Evolutionary conservation across 441 rosid genomes (phyloP).

Genomic region (Flueggea neowawraea): DNA sequence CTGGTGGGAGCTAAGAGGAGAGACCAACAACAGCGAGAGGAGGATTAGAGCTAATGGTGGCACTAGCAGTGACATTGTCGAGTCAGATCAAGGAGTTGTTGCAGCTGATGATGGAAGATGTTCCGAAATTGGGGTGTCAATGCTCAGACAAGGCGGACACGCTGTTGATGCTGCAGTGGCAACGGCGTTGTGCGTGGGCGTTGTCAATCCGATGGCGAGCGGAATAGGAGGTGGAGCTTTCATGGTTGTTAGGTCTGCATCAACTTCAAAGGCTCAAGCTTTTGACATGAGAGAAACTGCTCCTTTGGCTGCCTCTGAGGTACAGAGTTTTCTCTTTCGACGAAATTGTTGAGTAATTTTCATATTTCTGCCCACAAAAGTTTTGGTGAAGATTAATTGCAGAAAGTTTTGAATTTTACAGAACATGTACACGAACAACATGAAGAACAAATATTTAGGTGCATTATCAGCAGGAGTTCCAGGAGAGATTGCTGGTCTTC

Average conservation of each 20-base stretch:
- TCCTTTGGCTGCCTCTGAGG: slow-evolving; percentile 81
- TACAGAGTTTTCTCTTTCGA: slow-evolving; percentile 17
- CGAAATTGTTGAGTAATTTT: background rate
- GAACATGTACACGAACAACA: slow-evolving; percentile 72
- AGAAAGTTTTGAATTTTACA: slow-evolving; percentile 14
- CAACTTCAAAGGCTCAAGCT: slow-evolving; percentile 48
- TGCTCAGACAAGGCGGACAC: slow-evolving; percentile 76
- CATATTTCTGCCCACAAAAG: background rate
- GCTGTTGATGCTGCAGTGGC: slow-evolving; percentile 86
- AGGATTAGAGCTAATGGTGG: slow-evolving; percentile 20
- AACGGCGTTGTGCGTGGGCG: slow-evolving; percentile 64
- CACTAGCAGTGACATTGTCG: slow-evolving; percentile 44
- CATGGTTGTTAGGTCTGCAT: slow-evolving; percentile 68
- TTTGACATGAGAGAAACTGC: slow-evolving; percentile 96
- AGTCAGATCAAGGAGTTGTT: slow-evolving; percentile 80
- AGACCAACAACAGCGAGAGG: slow-evolving; percentile 10
- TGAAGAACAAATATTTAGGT: slow-evolving; percentile 44
- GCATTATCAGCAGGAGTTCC: slow-evolving; percentile 89
- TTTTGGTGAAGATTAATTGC: background rate
- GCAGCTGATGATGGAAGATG: slow-evolving; percentile 93
- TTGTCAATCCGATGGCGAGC: slow-evolving; percentile 72
- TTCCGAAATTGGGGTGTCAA: slow-evolving; percentile 67
- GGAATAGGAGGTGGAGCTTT: slow-evolving; percentile 96
- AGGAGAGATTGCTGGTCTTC: slow-evolving; percentile 91
- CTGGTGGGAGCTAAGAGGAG: slow-evolving; percentile 22